Evolutionary conservation across 2,329 filamentous ascomycete genomes (phyloP).

Genomic region (Colletotrichum tofieldiae): DNA sequence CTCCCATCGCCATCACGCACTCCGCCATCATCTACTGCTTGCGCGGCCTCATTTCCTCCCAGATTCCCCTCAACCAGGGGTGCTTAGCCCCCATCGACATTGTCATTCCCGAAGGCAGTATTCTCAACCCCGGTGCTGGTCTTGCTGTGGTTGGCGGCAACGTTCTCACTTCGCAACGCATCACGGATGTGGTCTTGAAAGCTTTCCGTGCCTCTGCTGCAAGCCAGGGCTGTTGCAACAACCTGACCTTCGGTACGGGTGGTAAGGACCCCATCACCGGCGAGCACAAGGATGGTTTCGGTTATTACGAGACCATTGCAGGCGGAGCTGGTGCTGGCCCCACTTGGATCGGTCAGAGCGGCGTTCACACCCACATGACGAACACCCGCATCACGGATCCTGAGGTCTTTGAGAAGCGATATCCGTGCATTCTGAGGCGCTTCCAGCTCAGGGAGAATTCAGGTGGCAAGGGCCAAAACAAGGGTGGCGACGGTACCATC

Average conservation of each 20-base stretch:
- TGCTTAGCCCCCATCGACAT: conserved; percentile 85
- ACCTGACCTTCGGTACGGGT: conserved; percentile 87
- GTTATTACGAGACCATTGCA: conserved; percentile 90
- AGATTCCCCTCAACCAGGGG: conserved; percentile 90
- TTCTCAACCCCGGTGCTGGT: conserved; percentile 82
- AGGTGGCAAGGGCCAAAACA: conserved; percentile 76
- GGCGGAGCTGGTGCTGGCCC: conserved; percentile 83
- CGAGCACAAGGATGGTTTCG: conserved; percentile 78
- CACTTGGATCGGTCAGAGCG: conserved; percentile 80
- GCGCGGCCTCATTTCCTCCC: conserved; percentile 83
- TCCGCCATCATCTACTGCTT: conserved; percentile 75
- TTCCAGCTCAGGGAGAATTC: conserved; percentile 77
- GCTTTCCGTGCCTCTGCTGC: conserved; percentile 87
- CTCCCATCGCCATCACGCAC: conserved; percentile 51
- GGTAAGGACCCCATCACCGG: conserved; percentile 70
- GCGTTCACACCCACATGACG: conserved; percentile 89
- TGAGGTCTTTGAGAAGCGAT: conserved; percentile 84
- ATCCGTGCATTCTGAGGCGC: conserved; percentile 80
- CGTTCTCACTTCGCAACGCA: conserved; percentile 83
- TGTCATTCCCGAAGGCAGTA: conserved; percentile 79
- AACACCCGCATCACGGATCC: conserved; percentile 88
- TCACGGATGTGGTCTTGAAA: conserved; percentile 87
- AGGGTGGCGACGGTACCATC: conserved; percentile 83
- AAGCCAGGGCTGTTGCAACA: conserved; percentile 86
- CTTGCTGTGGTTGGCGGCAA: conserved; percentile 89